Conservation (phyloP, 2,329 filamentous ascomycete species). For the Pseudogymnoascus sp. region DNA sequence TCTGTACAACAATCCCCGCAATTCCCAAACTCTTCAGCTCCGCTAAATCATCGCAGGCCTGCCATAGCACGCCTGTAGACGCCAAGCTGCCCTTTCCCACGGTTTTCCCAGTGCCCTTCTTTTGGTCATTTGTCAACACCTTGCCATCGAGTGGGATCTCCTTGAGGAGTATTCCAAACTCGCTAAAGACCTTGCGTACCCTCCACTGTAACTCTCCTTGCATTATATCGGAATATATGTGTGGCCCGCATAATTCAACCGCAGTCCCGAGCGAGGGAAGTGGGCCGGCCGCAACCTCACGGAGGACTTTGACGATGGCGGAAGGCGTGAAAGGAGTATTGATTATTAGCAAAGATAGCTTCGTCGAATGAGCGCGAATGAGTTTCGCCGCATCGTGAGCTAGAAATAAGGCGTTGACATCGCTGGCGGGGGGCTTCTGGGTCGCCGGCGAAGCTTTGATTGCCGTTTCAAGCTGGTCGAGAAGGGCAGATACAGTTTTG, state of each 20-base stretch:
- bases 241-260: conserved; percentile 53
- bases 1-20: conserved; percentile 58
- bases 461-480: conserved; percentile 22
- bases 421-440: conserved; percentile 13
- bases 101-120: conserved; percentile 33
- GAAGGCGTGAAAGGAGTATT: conserved; percentile 79
- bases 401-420: conserved; percentile 53
- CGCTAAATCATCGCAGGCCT: conserved; percentile 66
- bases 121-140: conserved; percentile 38
- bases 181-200: conserved; percentile 50
- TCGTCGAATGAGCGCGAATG: conserved; percentile 75
- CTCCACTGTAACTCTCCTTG: conserved; percentile 54
- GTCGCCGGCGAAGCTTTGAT: conserved; percentile 13
- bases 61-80: conserved; percentile 72
- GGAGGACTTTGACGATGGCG: conserved; percentile 61
- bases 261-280: conserved; percentile 66
- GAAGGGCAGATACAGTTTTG: conserved; percentile 18
- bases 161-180: conserved; percentile 51
- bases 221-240: conserved; percentile 54
- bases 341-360: conserved; percentile 76
- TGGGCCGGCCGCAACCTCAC: conserved; percentile 62
- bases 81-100: conserved; percentile 46
- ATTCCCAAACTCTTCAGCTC: conserved; percentile 58
- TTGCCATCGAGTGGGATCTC: conserved; percentile 53
- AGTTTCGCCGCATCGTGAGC: conserved; percentile 63